These are phyloP conservation scores for Sporormia fimetaria DNA, from an alignment of 495 filamentous ascomycete species.

Conservation along the genomic window DNA sequence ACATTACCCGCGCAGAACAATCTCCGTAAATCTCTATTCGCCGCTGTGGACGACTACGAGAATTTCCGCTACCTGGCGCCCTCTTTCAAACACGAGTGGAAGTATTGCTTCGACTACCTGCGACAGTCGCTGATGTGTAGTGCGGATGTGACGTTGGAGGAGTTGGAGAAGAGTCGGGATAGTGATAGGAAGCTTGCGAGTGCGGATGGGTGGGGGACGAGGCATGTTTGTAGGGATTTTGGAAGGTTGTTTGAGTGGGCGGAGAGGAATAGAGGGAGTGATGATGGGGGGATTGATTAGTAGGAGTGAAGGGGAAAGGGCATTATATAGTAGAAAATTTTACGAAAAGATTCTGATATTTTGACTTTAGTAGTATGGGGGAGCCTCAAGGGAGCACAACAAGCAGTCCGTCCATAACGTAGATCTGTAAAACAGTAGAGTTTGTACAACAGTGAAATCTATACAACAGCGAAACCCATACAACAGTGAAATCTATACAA, in stretches of 20 bases:
- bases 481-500: too few species aligned
- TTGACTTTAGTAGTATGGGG: too few species aligned
- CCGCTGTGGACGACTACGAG: background rate
- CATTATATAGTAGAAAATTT: too few species aligned
- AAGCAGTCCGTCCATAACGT: too few species aligned
- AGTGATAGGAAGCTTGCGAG: background rate
- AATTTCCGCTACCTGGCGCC: background rate
- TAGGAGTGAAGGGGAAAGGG: too few species aligned
- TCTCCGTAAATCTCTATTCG: background rate
- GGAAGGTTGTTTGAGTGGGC: background rate
- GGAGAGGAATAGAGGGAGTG: too few species aligned
- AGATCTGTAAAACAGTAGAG: too few species aligned
- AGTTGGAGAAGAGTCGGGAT: background rate
- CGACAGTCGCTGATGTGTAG: constrained; percentile 1
- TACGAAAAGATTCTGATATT: too few species aligned
- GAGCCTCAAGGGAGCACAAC: too few species aligned
- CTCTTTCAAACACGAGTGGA: background rate
- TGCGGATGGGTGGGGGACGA: constrained; percentile 1
- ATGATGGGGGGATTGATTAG: too few species aligned
- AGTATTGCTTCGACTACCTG: constrained; percentile 2
- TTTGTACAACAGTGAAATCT: too few species aligned
- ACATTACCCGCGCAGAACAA: background rate
- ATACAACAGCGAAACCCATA: too few species aligned
- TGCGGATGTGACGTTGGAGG: background rate
- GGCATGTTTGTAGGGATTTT: background rate